phyloP scores from a whole-genome alignment of 495 filamentous ascomycete species.

The Podospora comata region DNA sequence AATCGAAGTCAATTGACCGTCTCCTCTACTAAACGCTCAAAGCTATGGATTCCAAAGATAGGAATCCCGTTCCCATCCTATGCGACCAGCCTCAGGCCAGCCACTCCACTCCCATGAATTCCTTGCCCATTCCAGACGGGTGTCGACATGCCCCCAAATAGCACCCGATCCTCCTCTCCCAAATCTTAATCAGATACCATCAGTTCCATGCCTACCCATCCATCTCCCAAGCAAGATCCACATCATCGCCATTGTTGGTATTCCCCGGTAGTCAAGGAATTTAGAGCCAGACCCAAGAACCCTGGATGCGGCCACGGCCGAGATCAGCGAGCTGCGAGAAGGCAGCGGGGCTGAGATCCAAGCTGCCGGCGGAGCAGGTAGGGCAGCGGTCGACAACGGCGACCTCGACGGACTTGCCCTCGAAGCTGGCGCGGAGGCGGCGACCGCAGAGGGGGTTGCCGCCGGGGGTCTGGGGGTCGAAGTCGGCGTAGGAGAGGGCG shows the following conservation, averaged over 20 bases:
- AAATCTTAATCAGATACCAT: not conserved
- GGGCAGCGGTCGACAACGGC: slow-evolving; percentile 30
- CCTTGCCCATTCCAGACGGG: not conserved
- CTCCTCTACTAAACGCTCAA: not conserved
- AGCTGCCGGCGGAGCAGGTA: slow-evolving; percentile 9
- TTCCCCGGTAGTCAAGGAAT: not conserved
- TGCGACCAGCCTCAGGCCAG: not conserved
- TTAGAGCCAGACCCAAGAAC: slow-evolving; percentile 37
- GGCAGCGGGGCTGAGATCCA: slow-evolving; percentile 23
- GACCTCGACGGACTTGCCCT: slow-evolving; percentile 28
- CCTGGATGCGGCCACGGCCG: slow-evolving; percentile 31
- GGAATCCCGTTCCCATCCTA: not conserved
- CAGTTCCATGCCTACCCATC: not conserved
- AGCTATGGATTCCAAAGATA: not conserved
- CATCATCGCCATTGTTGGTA: not conserved
- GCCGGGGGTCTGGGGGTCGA: slow-evolving; percentile 23
- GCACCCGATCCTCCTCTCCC: not conserved
- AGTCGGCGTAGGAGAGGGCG: not conserved
- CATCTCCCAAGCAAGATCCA: not conserved
- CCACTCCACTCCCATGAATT: not conserved
- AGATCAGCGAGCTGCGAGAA: slow-evolving; percentile 24
- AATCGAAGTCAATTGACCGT: not conserved
- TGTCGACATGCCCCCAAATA: not conserved
- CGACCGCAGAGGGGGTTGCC: slow-evolving; percentile 33
- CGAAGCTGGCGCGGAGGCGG: slow-evolving; percentile 25